Evolutionary conservation across 495 filamentous ascomycete genomes (phyloP), one percentile per base, ranked within the genome.

Genomic region (Polyplosphaeria fusca): DNA sequence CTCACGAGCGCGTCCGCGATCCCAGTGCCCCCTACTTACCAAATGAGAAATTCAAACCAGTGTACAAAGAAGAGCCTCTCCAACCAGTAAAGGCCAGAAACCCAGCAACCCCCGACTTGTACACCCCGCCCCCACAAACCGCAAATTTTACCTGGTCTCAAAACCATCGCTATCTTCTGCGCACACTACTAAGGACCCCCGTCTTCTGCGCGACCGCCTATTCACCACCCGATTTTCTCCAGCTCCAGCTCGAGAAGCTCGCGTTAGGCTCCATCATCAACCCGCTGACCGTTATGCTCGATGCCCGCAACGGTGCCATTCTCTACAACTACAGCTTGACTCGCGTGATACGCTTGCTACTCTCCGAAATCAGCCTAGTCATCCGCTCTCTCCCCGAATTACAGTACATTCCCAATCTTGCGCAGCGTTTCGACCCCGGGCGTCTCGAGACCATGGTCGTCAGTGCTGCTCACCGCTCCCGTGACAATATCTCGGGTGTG

Each of bases 211-310:
- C 74, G 1, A 71, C 69, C 11, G 52, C 61, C 20, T 69, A 82
- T 27, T 55, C 74, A 0, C 68, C 76, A 11, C 53, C 69, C 4
- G 78, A 83, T 32, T 71, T 87, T 19, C 76, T 83, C 60, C 67
- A 74, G 2, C 63, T 82, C 27, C 85, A 95, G 68, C 76, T 96
- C 7, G 85, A 91, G 49, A 86, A 95, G 66, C 75, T 96, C 1
- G 87, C 84, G 12, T 76, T 91, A 56, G 93, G 94, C 67, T 76
- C 81, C 35, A 72, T 92, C 45, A 83, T 97, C 49, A 89, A 93
- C 66, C 89, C 92, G 0, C 69, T 96, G 3, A 92, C 90, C 0
- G 86, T 80, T 3, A 67, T 94, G 2, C 74, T 88, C 49, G 74
- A 85, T 50, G 86, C 83, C 66, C 74, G 77, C 37, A 96, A 96